These are phyloP conservation scores for Neopestalotiopsis sp. DNA, from an alignment of 2,329 filamentous ascomycete genomes.

Conservation along the genomic window DNA sequence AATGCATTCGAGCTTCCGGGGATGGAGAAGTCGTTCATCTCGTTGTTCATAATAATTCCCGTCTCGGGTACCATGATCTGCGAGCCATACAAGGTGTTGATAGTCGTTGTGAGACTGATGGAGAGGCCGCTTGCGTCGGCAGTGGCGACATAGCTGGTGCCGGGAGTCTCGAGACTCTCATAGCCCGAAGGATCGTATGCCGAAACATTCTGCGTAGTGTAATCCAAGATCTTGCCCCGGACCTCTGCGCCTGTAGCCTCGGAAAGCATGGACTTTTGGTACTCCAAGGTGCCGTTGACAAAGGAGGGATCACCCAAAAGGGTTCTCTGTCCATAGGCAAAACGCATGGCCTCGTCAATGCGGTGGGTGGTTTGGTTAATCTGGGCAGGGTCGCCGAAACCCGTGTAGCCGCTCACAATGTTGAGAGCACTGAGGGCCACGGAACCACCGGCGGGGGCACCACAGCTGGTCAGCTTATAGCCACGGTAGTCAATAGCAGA, in stretches of 20 bases:
- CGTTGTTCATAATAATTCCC: constrained; percentile 73
- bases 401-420: constrained; percentile 72
- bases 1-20: constrained; percentile 75
- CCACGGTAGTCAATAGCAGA: constrained; percentile 70
- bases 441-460: constrained; percentile 75
- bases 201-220: constrained; percentile 42
- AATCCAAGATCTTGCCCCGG: constrained; percentile 50
- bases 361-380: constrained; percentile 73
- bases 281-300: constrained; percentile 62
- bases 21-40: constrained; percentile 77
- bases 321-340: constrained; percentile 77
- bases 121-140: constrained; percentile 74
- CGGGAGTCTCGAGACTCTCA: constrained; percentile 63
- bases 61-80: constrained; percentile 80
- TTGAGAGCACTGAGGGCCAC: constrained; percentile 78
- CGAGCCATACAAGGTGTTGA: constrained; percentile 82
- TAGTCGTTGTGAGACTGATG: constrained; percentile 78
- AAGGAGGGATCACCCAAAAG: constrained; percentile 79
- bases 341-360: constrained; percentile 83
- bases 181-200: constrained; percentile 52
- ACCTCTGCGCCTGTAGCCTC: constrained; percentile 59
- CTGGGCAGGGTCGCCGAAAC: constrained; percentile 60
- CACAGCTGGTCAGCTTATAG: constrained; percentile 69
- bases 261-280: constrained; percentile 70
- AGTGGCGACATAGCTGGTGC: constrained; percentile 70